phyloP scores from a whole-genome alignment of 116 monocot species.

The Dioscorea cayenensis region DNA sequence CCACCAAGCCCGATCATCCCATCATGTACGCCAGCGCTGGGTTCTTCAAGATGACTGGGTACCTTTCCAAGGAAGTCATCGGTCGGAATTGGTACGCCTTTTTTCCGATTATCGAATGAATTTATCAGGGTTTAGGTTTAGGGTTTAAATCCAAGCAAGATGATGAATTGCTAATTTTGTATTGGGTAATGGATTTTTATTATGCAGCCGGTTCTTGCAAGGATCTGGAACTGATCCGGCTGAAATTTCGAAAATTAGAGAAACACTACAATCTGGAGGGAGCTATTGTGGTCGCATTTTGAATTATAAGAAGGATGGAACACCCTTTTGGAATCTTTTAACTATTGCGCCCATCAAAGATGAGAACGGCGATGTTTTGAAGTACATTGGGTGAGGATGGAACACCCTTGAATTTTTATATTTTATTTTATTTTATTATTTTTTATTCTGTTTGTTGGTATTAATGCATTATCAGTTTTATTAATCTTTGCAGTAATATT shows the following conservation, averaged over 20 bases:
- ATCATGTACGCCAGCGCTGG: constrained; percentile 96
- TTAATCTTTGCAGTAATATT: background rate
- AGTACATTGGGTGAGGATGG: constrained; percentile 94
- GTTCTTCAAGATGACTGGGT: constrained; percentile 93
- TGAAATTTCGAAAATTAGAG: constrained; percentile 84
- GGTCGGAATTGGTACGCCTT: constrained; percentile 78
- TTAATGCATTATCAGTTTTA: background rate
- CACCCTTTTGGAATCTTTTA: constrained; percentile 95
- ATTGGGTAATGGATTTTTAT: background rate
- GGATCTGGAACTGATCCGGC: constrained; percentile 69
- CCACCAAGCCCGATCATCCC: constrained; percentile 66
- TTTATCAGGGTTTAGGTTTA: too few relatives aligned
- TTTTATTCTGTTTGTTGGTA: background rate
- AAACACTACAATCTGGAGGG: constrained; percentile 36
- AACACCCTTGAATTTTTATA: too few relatives aligned
- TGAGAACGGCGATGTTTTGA: constrained; percentile 74
- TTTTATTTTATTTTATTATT: too few relatives aligned
- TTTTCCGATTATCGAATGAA: background rate
- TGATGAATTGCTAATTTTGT: background rate
- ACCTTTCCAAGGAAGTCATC: constrained; percentile 76
- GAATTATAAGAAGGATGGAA: constrained; percentile 95
- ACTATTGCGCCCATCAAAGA: constrained; percentile 98
- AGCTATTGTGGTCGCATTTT: constrained; percentile 88
- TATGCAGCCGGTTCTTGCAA: constrained; percentile 87
- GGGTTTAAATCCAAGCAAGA: too few relatives aligned